Conservation (phyloP, 1,284 basidiomycete species). For the Abortiporus biennis region DNA sequence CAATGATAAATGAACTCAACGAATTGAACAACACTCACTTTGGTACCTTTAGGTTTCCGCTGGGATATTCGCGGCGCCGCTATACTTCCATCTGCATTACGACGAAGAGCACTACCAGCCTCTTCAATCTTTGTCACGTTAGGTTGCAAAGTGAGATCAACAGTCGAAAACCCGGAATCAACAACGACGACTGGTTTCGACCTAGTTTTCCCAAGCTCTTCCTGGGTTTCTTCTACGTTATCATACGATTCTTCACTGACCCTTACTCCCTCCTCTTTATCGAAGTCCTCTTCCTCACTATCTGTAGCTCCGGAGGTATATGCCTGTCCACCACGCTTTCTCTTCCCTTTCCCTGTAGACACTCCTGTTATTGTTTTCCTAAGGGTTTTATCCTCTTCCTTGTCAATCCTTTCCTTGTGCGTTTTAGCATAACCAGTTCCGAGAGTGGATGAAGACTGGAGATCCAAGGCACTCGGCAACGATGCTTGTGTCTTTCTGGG, state of each 20-base stretch:
- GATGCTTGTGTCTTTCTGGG: constrained; percentile 70
- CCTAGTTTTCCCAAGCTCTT: constrained; percentile 13
- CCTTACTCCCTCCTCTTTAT: constrained; percentile 9
- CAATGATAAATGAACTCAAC: neutral
- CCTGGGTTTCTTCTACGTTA: constrained; percentile 8
- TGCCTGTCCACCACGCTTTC: constrained; percentile 27
- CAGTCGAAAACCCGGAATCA: constrained; percentile 22
- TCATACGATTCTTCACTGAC: constrained; percentile 4
- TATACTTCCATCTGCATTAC: constrained; percentile 51
- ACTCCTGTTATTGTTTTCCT: constrained; percentile 44
- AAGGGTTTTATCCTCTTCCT: constrained; percentile 54
- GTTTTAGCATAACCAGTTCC: constrained; percentile 63
- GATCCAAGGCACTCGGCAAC: constrained; percentile 44
- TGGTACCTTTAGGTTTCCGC: constrained; percentile 31
- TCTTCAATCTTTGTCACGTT: constrained; percentile 6
- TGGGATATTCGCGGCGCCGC: constrained; percentile 40
- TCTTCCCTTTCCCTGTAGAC: constrained; percentile 37
- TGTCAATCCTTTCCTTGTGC: constrained; percentile 52
- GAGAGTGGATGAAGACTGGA: constrained; percentile 75
- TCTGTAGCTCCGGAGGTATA: constrained; percentile 27
- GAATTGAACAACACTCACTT: constrained; percentile 29
- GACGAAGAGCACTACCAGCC: constrained; percentile 55
- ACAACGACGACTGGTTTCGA: constrained; percentile 23
- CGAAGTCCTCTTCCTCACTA: constrained; percentile 26
- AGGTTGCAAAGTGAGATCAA: constrained; percentile 5